Evolutionary conservation across 2,329 filamentous ascomycete species (phyloP).

Genomic region (Aciculosporium take): DNA sequence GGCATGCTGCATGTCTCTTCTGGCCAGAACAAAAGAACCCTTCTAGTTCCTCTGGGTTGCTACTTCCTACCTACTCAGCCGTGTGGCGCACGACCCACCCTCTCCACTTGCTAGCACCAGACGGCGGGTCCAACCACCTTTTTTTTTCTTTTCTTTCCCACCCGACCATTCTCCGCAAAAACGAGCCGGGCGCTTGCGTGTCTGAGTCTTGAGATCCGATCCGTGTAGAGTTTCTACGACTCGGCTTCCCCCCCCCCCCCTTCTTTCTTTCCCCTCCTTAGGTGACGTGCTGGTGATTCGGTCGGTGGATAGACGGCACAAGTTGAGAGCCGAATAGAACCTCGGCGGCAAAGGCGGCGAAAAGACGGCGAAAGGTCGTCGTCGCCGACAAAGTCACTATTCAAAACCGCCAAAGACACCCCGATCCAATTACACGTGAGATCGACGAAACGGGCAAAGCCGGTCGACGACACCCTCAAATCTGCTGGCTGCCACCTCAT

Average conservation of each 20-base stretch:
- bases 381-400: background rate
- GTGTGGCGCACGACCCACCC: background rate
- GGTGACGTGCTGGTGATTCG: background rate
- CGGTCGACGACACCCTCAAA: background rate
- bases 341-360: background rate
- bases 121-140: background rate
- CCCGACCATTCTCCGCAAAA: background rate
- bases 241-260: no score
- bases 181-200: background rate
- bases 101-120: background rate
- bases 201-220: background rate
- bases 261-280: background rate
- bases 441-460: background rate
- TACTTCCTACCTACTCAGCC: background rate
- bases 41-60: background rate
- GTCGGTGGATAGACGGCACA: background rate
- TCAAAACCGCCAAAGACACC: background rate
- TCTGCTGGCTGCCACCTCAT: constrained; percentile 1
- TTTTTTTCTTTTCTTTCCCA: background rate
- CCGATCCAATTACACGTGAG: background rate
- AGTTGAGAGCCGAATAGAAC: background rate
- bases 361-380: no score
- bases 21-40: constrained; percentile 2
- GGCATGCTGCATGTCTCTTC: no score
- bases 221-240: no score